A percentile compares a stretch with the other conserved stretches of the same genome.
phyloP scores from a whole-genome alignment of 192 early-diverging fungal species.

The Coemansia sp. region DNA sequence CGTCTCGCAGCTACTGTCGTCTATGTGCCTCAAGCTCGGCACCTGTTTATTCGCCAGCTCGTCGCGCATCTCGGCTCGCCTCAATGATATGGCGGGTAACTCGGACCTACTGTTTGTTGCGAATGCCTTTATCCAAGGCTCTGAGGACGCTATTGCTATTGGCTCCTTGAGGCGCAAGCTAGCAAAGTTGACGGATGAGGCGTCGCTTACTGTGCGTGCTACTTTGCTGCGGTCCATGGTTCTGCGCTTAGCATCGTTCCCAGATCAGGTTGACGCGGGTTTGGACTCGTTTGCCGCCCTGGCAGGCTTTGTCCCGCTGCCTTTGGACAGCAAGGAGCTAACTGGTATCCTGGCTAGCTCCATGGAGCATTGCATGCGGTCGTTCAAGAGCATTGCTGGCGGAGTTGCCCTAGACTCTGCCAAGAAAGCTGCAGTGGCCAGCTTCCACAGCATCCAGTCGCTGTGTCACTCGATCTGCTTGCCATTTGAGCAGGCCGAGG shows the following conservation, averaged over 20 bases:
- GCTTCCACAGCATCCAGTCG: neutral
- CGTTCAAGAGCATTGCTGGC: neutral
- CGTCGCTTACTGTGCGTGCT: neutral
- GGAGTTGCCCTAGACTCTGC: neutral
- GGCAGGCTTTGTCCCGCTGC: neutral
- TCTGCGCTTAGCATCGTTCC: slow-evolving; percentile 3
- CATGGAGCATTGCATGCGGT: slow-evolving; percentile 12
- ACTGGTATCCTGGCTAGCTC: slow-evolving; percentile 7
- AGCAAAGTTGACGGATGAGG: neutral
- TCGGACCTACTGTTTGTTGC: slow-evolving; percentile 13
- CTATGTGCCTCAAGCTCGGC: slow-evolving; percentile 12
- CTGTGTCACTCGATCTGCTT: slow-evolving; percentile 8
- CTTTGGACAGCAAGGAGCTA: neutral
- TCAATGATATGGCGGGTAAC: neutral
- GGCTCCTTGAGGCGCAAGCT: neutral
- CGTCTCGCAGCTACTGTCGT: neutral
- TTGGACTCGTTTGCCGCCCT: neutral
- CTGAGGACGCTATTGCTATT: neutral
- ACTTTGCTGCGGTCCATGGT: slow-evolving; percentile 11
- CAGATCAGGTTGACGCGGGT: neutral
- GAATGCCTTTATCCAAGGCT: slow-evolving; percentile 17
- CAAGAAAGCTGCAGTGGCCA: neutral
- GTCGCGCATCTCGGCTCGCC: neutral
- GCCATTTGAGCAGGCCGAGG: slow-evolving; percentile 20
- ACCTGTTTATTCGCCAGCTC: neutral